A percentile compares a stretch with the other conserved stretches of the same genome.
These are phyloP conservation scores for Paraphaeosphaeria minitans DNA, from an alignment of 2,329 filamentous ascomycete species.

Conservation along the genomic window DNA sequence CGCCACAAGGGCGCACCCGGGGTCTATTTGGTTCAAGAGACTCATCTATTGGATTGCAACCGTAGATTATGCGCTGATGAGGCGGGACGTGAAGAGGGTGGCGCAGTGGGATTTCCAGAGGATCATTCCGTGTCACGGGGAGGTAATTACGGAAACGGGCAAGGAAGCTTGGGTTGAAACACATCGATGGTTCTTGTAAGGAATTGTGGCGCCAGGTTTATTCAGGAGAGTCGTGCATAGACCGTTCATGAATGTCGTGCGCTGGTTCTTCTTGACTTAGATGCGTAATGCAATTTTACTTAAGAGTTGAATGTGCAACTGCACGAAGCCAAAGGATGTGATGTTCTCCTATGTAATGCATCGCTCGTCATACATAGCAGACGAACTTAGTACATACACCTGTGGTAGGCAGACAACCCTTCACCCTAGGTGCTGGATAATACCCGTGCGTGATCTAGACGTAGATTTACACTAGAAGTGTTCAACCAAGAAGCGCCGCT, in stretches of 20 bases:
- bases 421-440: too few species aligned
- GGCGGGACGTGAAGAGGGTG: conserved; percentile 20
- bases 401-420: too few species aligned
- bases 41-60: conserved; percentile 20
- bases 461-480: too few species aligned
- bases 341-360: too few species aligned
- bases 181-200: conserved; percentile 21
- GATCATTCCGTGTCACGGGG: conserved; percentile 23
- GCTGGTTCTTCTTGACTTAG: conserved; percentile 21
- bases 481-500: too few species aligned
- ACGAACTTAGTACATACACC: too few species aligned
- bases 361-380: too few species aligned
- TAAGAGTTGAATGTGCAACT: too few species aligned
- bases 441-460: too few species aligned
- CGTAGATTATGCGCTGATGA: conserved; percentile 19
- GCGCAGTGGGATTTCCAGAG: conserved; percentile 22
- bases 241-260: conserved; percentile 15
- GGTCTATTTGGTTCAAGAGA: conserved; percentile 20
- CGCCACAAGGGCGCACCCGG: conserved; percentile 19
- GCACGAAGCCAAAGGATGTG: too few species aligned
- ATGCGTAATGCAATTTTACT: not conserved
- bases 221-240: not conserved
- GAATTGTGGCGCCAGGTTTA: not conserved
- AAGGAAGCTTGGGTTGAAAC: conserved; percentile 16
- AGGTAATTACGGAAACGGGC: conserved; percentile 13